phyloP scores from a whole-genome alignment of 2,329 filamentous ascomycete species.

The Colletotrichum sp. region DNA sequence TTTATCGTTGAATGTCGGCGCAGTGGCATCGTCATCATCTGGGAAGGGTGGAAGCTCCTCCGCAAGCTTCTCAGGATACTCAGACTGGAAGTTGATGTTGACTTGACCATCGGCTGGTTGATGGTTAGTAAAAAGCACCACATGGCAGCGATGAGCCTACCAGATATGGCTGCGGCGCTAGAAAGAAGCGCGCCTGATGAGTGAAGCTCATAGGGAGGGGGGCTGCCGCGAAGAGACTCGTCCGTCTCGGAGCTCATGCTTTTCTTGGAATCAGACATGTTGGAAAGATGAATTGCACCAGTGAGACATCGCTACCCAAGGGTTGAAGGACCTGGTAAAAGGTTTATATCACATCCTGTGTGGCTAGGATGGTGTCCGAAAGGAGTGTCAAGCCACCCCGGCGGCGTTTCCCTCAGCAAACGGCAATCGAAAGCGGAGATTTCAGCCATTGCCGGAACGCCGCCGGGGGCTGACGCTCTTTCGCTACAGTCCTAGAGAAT shows the following conservation, averaged over 20 bases:
- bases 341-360: neutral
- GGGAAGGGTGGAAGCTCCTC: neutral
- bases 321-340: neutral
- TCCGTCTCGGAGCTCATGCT: neutral
- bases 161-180: neutral
- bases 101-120: neutral
- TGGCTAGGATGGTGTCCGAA: rapidly evolving
- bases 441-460: neutral
- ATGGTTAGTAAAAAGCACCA: neutral
- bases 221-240: neutral
- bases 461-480: neutral
- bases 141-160: neutral
- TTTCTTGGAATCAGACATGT: neutral
- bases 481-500: rapidly evolving
- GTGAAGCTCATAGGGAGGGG: conserved; percentile 2
- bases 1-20: neutral
- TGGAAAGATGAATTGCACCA: neutral
- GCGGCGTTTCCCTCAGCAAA: neutral
- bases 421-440: neutral
- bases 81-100: neutral
- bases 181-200: conserved; percentile 2
- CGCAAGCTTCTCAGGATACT: neutral
- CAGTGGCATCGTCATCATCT: neutral
- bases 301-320: neutral
- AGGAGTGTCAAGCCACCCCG: neutral